Percentiles rank a stretch among this genome's conserved stretches.
These are phyloP conservation scores for Salix koriyanagi DNA, from an alignment of 345 rosid genomes.

Conservation along the genomic window DNA sequence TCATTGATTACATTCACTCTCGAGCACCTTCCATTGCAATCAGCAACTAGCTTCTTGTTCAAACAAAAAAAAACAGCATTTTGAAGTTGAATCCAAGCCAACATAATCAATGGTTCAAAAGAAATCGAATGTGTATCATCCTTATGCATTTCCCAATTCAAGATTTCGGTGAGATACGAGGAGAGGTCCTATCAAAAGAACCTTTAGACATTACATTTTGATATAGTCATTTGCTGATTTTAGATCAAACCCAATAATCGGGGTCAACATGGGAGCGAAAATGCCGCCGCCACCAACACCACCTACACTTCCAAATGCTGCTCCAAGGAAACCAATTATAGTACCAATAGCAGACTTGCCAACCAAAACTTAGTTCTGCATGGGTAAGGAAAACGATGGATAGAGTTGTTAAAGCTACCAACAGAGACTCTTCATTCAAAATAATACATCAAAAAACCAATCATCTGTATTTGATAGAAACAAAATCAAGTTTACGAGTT, in stretches of 20 bases:
- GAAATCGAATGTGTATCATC: too few relatives aligned
- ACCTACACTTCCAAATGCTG: conserved; percentile 34
- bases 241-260: conserved; percentile 32
- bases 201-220: conserved; percentile 15
- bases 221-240: conserved; percentile 33
- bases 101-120: too few relatives aligned
- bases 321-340: conserved; percentile 27
- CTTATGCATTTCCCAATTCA: too few relatives aligned
- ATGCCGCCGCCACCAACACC: conserved; percentile 39
- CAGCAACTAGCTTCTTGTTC: too few relatives aligned
- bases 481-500: neutral
- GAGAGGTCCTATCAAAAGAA: too few relatives aligned
- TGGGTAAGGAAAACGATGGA: neutral
- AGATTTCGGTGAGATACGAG: neutral
- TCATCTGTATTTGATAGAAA: too few relatives aligned
- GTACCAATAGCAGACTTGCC: conserved; percentile 11
- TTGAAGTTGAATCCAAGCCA: too few relatives aligned
- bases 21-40: too few relatives aligned
- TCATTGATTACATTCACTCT: neutral
- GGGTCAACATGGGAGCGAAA: conserved; percentile 27
- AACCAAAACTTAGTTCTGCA: neutral
- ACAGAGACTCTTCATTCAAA: too few relatives aligned
- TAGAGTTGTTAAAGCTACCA: neutral
- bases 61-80: too few relatives aligned
- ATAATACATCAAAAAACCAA: neutral